These are phyloP conservation scores for Spirogloea muscicola DNA, from an alignment of 139 green algal species.

Conservation along the genomic window DNA sequence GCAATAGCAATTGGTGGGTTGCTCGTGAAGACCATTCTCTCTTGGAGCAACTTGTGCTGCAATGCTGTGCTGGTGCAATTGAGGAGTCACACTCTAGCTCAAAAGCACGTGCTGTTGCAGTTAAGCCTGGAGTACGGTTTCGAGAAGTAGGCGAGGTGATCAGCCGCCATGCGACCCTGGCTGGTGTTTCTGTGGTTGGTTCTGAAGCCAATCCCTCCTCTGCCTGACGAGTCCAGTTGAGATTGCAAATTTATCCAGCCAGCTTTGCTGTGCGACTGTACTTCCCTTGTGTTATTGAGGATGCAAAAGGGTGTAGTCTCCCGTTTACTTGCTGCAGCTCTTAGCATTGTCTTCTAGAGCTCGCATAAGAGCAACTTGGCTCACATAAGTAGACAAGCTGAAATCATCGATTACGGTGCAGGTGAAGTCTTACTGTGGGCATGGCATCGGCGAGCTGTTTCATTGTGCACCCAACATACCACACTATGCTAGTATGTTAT, in stretches of 20 bases:
- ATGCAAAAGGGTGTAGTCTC: too few relatives aligned
- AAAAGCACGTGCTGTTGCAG: conserved; percentile 56
- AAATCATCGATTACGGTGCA: too few relatives aligned
- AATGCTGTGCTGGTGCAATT: too few relatives aligned
- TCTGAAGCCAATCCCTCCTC: neutral
- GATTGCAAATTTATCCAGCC: too few relatives aligned
- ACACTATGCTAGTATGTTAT: conserved; percentile 75
- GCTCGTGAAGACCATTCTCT: neutral
- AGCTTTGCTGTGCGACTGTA: too few relatives aligned
- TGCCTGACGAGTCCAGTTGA: neutral
- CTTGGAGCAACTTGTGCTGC: neutral
- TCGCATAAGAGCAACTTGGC: too few relatives aligned
- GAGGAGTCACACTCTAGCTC: too few relatives aligned
- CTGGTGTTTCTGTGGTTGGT: conserved; percentile 33
- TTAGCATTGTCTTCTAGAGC: too few relatives aligned
- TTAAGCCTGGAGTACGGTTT: conserved; percentile 80
- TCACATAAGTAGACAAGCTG: too few relatives aligned
- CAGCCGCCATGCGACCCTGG: conserved; percentile 19
- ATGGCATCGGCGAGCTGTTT: conserved; percentile 95
- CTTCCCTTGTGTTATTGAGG: too few relatives aligned
- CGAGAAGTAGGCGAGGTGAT: conserved; percentile 78
- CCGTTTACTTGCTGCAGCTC: too few relatives aligned
- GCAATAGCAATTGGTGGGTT: conserved; percentile 66
- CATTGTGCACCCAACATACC: conserved; percentile 96
- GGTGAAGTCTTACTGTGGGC: conserved; percentile 90